Conservation (phyloP, 306 rosid genomes). For the Acacia crassicarpa region DNA sequence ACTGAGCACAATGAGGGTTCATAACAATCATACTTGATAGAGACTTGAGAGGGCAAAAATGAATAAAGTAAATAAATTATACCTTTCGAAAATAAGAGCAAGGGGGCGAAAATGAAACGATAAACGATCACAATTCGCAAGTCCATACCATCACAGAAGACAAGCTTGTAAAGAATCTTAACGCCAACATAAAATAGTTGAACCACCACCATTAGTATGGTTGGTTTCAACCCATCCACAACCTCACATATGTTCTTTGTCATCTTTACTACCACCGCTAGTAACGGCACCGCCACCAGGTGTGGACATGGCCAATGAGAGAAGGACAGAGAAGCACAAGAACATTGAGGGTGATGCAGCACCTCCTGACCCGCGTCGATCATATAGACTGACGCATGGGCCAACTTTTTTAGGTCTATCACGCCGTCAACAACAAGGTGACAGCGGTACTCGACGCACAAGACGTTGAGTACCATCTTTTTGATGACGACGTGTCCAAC, state of each 20-base stretch:
- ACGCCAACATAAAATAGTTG: conserved; percentile 49
- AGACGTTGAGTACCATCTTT: too few species aligned
- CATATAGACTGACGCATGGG: too few species aligned
- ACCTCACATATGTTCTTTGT: not conserved
- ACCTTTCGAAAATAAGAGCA: too few species aligned
- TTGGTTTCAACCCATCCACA: conserved; percentile 45
- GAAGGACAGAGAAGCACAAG: not conserved
- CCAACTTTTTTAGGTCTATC: too few species aligned
- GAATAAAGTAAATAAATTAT: not conserved
- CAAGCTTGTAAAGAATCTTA: conserved; percentile 47
- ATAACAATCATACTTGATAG: too few species aligned
- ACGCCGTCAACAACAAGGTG: too few species aligned
- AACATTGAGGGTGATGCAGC: not conserved
- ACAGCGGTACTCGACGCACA: too few species aligned
- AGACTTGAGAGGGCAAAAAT: not conserved
- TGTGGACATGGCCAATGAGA: not conserved
- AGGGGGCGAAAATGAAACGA: not conserved
- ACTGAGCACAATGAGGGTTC: too few species aligned
- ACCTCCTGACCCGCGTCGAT: too few species aligned
- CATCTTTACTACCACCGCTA: not conserved
- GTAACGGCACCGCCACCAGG: not conserved
- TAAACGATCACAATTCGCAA: not conserved
- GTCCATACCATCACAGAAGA: not conserved
- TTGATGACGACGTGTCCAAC: too few species aligned
- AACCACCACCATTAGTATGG: conserved; percentile 43